Base-by-base conservation (phyloP, 441 rosid genomes). In the Adansonia gregorii region DNA sequence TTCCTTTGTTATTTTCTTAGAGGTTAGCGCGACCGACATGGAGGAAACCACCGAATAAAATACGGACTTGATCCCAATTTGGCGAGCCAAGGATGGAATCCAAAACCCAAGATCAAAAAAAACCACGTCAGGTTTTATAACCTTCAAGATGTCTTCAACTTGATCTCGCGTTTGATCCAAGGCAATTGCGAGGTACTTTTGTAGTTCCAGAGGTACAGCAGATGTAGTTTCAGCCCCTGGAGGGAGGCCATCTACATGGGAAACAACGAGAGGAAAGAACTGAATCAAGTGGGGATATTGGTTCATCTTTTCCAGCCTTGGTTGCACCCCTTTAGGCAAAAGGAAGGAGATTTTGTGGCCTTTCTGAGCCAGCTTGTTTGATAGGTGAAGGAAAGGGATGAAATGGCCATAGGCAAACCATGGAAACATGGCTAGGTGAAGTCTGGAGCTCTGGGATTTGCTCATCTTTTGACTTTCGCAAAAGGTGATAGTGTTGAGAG, bases 341-440 rank as follows among this genome's bases (percentile, higher is more conserved):
- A 89, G 82, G 82, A 89, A 82, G 60, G 87, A 51, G 43, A 85
- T 82, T n/a, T 31, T 75, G 58, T 83, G 85, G 46, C 92, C 90
- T 61, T 81, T 87, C 43, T 84, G 85, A 14, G 92, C 93, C 5
- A 91, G 84, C n/a, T 81, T 80, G 82, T 88, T 91, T 24, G 93
- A 78, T 51, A 91, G 86, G 79, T 87, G 93, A 56, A 91, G 90
- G 76, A 78, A 89, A 1, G 95, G 86, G 46, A 89, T 89, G 81
- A 91, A 83, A 74, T 89, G 95, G 9, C 95, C 93, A 39, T 85
- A 65, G 3, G 91, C 93, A 60, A 91, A 73, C 95, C 93, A 91
- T n/a, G 95, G 95, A 80, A 87, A 82, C 90, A 91, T 88, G 45
- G 82, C 77, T 10, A 87, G 67, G 48, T 78, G 82, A 77, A 87